Percentiles rank a stretch among this genome's conserved stretches.
phyloP scores from a whole-genome alignment of 2,329 filamentous ascomycete genomes.

The Mycosphaerelloides madeirae region DNA sequence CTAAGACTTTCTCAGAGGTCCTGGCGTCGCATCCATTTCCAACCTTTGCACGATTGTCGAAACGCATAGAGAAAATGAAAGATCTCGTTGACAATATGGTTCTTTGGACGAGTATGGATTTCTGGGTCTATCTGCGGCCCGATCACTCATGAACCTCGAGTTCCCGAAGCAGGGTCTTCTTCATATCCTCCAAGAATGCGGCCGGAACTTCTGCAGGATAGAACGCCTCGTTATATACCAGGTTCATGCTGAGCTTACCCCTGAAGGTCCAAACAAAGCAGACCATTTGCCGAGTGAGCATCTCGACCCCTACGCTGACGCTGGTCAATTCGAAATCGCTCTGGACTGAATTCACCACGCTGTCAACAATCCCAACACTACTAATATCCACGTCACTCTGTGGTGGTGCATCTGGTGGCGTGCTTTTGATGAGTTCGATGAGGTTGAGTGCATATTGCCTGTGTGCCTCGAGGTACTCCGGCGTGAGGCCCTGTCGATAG shows the following conservation, averaged over 20 bases:
- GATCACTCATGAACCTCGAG: background rate
- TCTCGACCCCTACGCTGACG: background rate
- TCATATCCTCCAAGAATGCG: background rate
- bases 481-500: background rate
- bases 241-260: background rate
- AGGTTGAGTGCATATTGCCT: background rate
- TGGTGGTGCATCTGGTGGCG: background rate
- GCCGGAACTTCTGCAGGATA: background rate
- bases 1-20: too few relatives aligned
- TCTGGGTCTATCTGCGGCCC: too few relatives aligned
- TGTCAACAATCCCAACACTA: background rate
- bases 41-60: too few relatives aligned
- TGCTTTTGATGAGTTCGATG: background rate
- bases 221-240: constrained; percentile 1
- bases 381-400: too few relatives aligned
- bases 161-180: background rate
- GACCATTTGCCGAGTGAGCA: background rate
- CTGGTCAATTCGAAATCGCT: background rate
- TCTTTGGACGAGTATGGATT: too few relatives aligned
- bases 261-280: background rate
- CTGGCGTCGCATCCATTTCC: too few relatives aligned
- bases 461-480: background rate
- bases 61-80: too few relatives aligned
- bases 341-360: background rate
- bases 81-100: too few relatives aligned